Evolutionary conservation across 148 eudicot species (phyloP).

Genomic region (Drosera capensis): DNA sequence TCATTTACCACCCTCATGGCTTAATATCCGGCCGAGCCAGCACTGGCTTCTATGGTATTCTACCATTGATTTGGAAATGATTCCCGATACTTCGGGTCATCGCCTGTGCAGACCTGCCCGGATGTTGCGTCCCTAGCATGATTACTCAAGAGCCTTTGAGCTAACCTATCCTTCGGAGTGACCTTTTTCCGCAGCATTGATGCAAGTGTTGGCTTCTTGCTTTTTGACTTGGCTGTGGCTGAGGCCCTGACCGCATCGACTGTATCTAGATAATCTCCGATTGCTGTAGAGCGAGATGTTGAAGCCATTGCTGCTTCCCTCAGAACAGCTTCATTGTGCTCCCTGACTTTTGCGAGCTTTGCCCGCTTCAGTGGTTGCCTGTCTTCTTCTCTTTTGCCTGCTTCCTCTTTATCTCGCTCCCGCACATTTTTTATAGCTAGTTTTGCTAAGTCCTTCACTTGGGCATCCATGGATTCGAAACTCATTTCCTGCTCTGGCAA

Average conservation of each 20-base stretch:
- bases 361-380: constrained; percentile 54
- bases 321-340: constrained; percentile 63
- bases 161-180: constrained; percentile 61
- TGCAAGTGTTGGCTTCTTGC: constrained; percentile 52
- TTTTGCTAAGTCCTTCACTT: constrained; percentile 33
- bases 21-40: no score
- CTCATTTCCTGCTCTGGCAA: constrained; percentile 16
- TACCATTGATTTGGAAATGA: constrained; percentile 78
- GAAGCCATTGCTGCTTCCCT: constrained; percentile 72
- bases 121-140: constrained; percentile 42
- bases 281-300: constrained; percentile 37
- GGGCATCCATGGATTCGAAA: constrained; percentile 10
- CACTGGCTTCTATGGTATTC: no score
- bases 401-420: constrained; percentile 44
- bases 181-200: constrained; percentile 89
- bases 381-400: constrained; percentile 37
- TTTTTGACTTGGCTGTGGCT: no score
- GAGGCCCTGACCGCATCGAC: constrained; percentile 14
- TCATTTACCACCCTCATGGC: no score
- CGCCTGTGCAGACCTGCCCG: constrained; percentile 42
- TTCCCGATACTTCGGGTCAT: constrained; percentile 52
- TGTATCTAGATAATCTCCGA: constrained; percentile 33
- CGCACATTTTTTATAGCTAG: constrained; percentile 73
- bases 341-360: constrained; percentile 58
- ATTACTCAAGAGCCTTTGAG: constrained; percentile 44